Conservation (phyloP, 176 grass and related monocot species). For the Tillandsia leiboldiana region DNA sequence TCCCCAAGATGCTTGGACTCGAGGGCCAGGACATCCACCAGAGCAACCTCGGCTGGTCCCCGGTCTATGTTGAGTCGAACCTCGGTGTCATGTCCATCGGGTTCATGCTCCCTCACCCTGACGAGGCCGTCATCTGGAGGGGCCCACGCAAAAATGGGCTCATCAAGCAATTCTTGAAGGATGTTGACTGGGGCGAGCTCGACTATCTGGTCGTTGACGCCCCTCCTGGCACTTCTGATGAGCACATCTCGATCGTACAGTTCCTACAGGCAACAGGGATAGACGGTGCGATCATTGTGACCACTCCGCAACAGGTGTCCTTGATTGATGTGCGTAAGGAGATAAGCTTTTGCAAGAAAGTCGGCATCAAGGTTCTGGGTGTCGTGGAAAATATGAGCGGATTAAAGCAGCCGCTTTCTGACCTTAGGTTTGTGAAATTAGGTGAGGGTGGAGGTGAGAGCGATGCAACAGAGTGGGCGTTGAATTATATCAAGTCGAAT, state of each 20-base stretch:
- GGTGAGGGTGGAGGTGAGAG: conserved; percentile 34
- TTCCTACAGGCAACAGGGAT: conserved; percentile 79
- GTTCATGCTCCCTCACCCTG: conserved; percentile 53
- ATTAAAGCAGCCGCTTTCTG: conserved; percentile 39
- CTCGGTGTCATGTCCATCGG: conserved; percentile 82
- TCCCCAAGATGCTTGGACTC: conserved; percentile 66
- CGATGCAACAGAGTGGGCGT: conserved; percentile 38
- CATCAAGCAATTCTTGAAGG: conserved; percentile 81
- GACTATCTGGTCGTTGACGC: conserved; percentile 72
- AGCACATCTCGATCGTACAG: conserved; percentile 94
- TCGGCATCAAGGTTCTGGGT: conserved; percentile 50
- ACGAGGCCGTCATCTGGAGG: conserved; percentile 67
- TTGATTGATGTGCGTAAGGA: conserved; percentile 63
- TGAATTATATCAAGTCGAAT: conserved; percentile 51
- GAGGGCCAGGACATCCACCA: conserved; percentile 63
- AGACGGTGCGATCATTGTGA: conserved; percentile 71
- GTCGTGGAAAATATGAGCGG: conserved; percentile 82
- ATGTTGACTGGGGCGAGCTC: conserved; percentile 72
- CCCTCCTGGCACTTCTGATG: conserved; percentile 61
- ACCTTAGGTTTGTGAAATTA: conserved; percentile 49
- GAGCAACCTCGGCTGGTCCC: conserved; percentile 67
- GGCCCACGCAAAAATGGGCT: conserved; percentile 66
- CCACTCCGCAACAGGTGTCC: conserved; percentile 80
- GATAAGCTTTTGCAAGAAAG: conserved; percentile 72
- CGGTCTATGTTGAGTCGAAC: conserved; percentile 57